Evolutionary conservation across 2,329 filamentous ascomycete genomes (phyloP).

Genomic region (Colletotrichum aenigma): DNA sequence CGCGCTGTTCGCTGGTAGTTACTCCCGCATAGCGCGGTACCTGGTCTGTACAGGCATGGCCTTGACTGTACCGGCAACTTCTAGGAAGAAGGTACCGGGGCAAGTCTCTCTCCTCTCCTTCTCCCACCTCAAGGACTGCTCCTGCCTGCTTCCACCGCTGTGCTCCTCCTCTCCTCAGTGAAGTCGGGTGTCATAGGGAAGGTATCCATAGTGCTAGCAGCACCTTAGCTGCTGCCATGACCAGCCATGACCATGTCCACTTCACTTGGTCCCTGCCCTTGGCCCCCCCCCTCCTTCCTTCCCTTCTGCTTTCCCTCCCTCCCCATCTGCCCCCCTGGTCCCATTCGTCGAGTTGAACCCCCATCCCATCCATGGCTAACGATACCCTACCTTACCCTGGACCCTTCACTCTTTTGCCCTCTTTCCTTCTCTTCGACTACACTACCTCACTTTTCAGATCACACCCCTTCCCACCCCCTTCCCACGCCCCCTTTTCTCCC

Average conservation of each 20-base stretch:
- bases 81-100: too few relatives aligned
- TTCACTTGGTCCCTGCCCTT: background rate
- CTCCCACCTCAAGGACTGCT: background rate
- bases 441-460: background rate
- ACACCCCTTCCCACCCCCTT: background rate
- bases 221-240: background rate
- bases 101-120: background rate
- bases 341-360: background rate
- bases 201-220: background rate
- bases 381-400: constrained; percentile 1
- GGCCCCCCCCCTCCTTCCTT: background rate
- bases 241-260: background rate
- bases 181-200: background rate
- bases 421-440: background rate
- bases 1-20: background rate
- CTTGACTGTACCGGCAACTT: background rate
- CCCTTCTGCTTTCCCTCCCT: background rate
- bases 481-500: background rate
- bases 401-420: constrained; percentile 11
- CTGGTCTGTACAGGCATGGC: background rate
- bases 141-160: background rate
- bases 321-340: background rate
- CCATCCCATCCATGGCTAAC: constrained; percentile 5
- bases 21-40: background rate
- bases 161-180: background rate